Conservation (phyloP, 2,329 filamentous ascomycete species). For the Aureobasidium sp. region DNA sequence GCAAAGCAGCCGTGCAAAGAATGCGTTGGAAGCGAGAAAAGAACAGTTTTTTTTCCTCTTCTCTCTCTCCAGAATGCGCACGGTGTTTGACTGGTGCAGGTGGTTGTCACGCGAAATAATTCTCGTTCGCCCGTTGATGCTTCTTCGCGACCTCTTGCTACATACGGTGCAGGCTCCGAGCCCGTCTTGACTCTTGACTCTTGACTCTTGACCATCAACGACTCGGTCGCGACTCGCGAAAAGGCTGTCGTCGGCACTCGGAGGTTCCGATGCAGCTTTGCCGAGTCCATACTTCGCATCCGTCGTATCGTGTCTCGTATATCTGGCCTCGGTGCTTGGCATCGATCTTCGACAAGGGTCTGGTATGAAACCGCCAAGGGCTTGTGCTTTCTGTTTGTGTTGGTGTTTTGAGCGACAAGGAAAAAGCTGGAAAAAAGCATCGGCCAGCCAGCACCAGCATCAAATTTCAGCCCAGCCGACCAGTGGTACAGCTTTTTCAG, state of each 20-base stretch:
- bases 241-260: not conserved
- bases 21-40: not conserved
- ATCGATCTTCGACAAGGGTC: not conserved
- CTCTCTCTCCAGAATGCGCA: no score
- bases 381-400: not conserved
- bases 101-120: no score
- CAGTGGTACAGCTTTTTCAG: not conserved
- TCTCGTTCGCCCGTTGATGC: no score
- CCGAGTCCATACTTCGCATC: not conserved
- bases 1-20: not conserved
- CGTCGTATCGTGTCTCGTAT: not conserved
- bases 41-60: not conserved
- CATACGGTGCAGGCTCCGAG: constrained; percentile 2
- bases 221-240: not conserved
- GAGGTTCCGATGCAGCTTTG: not conserved
- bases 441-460: not conserved
- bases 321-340: not conserved
- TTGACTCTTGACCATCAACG: not conserved
- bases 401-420: not conserved
- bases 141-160: not conserved
- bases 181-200: not conserved
- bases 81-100: no score
- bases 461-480: not conserved
- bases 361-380: constrained; percentile 9
- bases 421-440: not conserved